Evolutionary conservation across 148 eudicot species (phyloP), one percentile per base, ranked within the genome.

Genomic region (Nyssa sinensis): DNA sequence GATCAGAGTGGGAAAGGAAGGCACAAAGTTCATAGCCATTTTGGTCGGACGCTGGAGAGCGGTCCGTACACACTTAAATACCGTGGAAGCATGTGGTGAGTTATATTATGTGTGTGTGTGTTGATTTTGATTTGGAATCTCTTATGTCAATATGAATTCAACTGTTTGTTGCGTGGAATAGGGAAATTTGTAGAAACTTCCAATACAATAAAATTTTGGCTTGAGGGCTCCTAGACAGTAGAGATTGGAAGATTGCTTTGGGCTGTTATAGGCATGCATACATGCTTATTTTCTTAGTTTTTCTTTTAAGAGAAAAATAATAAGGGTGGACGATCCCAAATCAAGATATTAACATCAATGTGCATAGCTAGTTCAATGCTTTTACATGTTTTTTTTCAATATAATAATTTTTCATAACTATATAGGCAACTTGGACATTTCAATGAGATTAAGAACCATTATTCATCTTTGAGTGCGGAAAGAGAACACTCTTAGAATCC

Each of bases 61-160:
- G 90, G 88, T n/a, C 90, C 90, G 0, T 87, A 87, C 33, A 72
- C 88, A 0, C 86, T 87, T 1, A 83, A 83, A 65, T 78, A 83
- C 71, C 81, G 83, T 23, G 90, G 90, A 71, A 84, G 90, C 75
- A 87, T 87, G 88, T 87, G 90, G 90, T 87, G 72, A 73, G 84
- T 27, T 23, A 11, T 29, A 19, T 70, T 64, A 21, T 11, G 21
- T 53, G n/a, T 9, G 31, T 7, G 21, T 62, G 29, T 35, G 23
- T 68, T 70, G 34, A 60, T 24, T 13, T 39, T 57, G 19, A 44
- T 44, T 44, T 44, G 51, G 51, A 19, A 11, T 39, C 7, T 39
- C 3, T 44, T 12, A 11, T 14, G 51, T 41, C 13, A 1, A 8
- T 41, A 8, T 7, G 25, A 27, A 59, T 35, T 57, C n/a, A n/a